Conservation (phyloP, 805 yeast genomes). For the Metschnikowia shivogae region DNA sequence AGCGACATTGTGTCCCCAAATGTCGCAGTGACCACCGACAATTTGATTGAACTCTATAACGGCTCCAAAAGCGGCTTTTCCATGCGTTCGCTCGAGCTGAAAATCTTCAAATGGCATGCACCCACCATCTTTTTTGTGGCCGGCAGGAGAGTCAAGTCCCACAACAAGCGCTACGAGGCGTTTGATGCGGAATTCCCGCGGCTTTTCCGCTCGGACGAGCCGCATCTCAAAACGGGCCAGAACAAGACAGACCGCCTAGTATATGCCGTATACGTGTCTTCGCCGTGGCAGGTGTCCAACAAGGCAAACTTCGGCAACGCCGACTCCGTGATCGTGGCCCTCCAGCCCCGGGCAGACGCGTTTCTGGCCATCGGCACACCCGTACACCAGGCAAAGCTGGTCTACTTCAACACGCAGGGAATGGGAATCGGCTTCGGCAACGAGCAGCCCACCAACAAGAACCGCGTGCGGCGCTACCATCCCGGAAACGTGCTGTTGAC, state of each 20-base stretch:
- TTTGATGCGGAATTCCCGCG: conserved; percentile 49
- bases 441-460: conserved; percentile 55
- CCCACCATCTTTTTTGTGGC: conserved; percentile 70
- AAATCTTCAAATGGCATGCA: conserved; percentile 85
- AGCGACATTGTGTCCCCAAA: conserved; percentile 18
- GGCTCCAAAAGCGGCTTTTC: conserved; percentile 84
- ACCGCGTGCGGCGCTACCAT: conserved; percentile 40
- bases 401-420: conserved; percentile 68
- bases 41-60: conserved; percentile 57
- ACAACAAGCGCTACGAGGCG: conserved; percentile 45
- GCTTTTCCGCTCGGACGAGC: conserved; percentile 27
- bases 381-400: conserved; percentile 32
- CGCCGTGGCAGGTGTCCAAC: conserved; percentile 77
- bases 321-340: conserved; percentile 54
- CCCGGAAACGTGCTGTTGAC: conserved; percentile 82
- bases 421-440: conserved; percentile 84
- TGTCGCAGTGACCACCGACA: conserved; percentile 39
- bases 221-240: conserved; percentile 29
- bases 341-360: conserved; percentile 62
- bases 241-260: conserved; percentile 41
- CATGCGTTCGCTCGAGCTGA: conserved; percentile 79
- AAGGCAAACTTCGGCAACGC: conserved; percentile 68
- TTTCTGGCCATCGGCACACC: conserved; percentile 33
- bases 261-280: conserved; percentile 60
- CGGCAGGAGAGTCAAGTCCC: conserved; percentile 52